Conservation (phyloP, 2,329 filamentous ascomycete genomes). For the Daldinia eschscholtzii region DNA sequence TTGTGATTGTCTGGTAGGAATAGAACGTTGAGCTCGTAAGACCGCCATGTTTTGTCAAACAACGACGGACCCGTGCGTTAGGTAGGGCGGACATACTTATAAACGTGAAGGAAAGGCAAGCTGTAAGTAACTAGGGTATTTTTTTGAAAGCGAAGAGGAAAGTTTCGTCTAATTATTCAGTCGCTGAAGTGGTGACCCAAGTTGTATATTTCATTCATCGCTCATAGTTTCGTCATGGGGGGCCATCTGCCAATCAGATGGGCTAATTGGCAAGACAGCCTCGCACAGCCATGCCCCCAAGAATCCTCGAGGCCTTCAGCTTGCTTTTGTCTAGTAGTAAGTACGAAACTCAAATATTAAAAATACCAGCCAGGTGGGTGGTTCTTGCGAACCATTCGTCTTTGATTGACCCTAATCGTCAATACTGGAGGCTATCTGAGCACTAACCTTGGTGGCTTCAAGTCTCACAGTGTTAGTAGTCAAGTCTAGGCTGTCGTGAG, state of each 20-base stretch:
- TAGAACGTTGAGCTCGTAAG: too few species aligned
- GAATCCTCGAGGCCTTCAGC: background rate
- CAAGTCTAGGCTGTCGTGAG: background rate
- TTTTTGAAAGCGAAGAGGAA: background rate
- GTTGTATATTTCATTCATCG: background rate
- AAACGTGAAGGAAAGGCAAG: background rate
- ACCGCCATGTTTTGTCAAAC: too few species aligned
- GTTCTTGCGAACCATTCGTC: too few species aligned
- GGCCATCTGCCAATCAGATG: conserved; percentile 20
- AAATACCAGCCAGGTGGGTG: background rate
- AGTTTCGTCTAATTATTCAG: background rate
- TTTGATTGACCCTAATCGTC: too few species aligned
- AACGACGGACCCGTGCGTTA: too few species aligned
- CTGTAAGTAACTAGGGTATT: background rate
- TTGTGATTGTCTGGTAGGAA: too few species aligned
- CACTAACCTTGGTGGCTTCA: too few species aligned
- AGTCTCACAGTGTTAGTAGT: too few species aligned
- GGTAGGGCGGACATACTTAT: background rate
- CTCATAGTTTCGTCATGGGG: conserved; percentile 34
- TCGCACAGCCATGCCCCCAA: conserved; percentile 1
- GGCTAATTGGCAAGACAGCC: background rate
- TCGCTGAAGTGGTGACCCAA: background rate
- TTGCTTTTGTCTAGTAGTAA: background rate
- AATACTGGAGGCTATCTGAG: too few species aligned
- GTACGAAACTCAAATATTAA: background rate